Base-by-base conservation (phyloP, 768 basidiomycete genomes). In the Leucosporidium scottii region DNA sequence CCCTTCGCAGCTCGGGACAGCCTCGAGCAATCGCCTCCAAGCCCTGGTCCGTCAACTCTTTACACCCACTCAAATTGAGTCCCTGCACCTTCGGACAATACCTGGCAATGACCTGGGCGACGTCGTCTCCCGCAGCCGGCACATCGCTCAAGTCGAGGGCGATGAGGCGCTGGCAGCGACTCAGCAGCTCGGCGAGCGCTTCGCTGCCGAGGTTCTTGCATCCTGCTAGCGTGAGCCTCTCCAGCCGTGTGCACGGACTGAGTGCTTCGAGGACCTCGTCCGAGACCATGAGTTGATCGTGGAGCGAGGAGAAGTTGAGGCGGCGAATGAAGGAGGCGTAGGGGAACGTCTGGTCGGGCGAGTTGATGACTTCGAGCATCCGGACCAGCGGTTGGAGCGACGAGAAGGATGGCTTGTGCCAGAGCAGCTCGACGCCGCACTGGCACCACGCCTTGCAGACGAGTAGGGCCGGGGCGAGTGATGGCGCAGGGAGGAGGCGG, bases 381-480 rank as follows among this genome's bases (percentile, higher is more conserved):
- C 86, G 86, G 76, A 86, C 82, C 62, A 96, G 84, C 48, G 88
- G 87, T 63, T 83, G 79, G 65, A 85, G 81, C 66, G 84, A 85
- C 30, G 85, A 81, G 76, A 98, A 85, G 62, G 82, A 82, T 25
- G 93, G 93, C 75, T 90, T 88, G 78, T 92, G 88, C 93, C 93
- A 99, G 28, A 98, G 82, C 27, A 97, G 83, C 78, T 97, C 91
- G 53, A 93, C 92, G 36, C 91, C 86, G 78, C 92, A 96, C 76
- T 93, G 88, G 82, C 92, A 97, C 93, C 94, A 99, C 31, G 85
- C 83, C 65, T 90, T 86, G 25, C 87, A 92, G 31, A 97, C 93
- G 65, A 87, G 85, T 68, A 93, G 82, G 50, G 85, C 83, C 71
- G 82, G 81, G 70, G 87, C 84, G 57, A 97, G 83, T 78, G 94